Percentiles rank a stretch among this genome's conserved stretches.
These are phyloP conservation scores for Hemisphaericaspora xylanilytica DNA, from an alignment of 1,139 yeast genomes.

Conservation along the genomic window DNA sequence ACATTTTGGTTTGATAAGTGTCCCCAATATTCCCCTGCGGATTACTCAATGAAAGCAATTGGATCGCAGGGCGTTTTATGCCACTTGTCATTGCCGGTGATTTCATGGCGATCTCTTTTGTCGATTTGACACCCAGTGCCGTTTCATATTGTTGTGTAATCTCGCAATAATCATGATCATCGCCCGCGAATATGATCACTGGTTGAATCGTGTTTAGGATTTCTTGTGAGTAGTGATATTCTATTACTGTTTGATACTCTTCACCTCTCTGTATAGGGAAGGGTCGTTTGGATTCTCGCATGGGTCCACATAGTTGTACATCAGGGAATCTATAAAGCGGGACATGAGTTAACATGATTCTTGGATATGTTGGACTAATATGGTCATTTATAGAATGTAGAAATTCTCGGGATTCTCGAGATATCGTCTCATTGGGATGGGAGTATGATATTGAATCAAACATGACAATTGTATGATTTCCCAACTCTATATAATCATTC, in stretches of 20 bases:
- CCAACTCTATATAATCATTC: constrained; percentile 52
- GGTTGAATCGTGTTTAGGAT: constrained; percentile 63
- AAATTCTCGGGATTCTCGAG: constrained; percentile 16
- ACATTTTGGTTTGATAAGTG: constrained; percentile 50
- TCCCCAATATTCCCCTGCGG: constrained; percentile 25
- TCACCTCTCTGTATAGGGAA: constrained; percentile 72
- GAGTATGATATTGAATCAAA: constrained; percentile 82
- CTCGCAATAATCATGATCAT: constrained; percentile 95
- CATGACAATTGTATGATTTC: constrained; percentile 74
- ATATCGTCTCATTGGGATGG: constrained; percentile 24
- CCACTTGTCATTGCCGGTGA: constrained; percentile 95
- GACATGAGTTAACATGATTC: constrained; percentile 61
- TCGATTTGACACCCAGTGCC: constrained; percentile 28
- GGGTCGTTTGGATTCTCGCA: constrained; percentile 47
- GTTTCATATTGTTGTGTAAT: constrained; percentile 53
- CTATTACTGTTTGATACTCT: constrained; percentile 54
- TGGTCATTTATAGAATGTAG: constrained; percentile 20
- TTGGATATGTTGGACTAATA: constrained; percentile 45
- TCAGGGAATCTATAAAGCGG: constrained; percentile 43
- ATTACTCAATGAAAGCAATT: constrained; percentile 67
- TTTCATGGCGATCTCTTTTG: constrained; percentile 83
- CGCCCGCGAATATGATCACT: constrained; percentile 76
- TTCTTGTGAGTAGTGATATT: constrained; percentile 52
- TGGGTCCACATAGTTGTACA: constrained; percentile 41
- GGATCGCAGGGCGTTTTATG: constrained; percentile 78